These are phyloP conservation scores for Mycena vulgaris DNA, from an alignment of 768 basidiomycete species.

Conservation along the genomic window DNA sequence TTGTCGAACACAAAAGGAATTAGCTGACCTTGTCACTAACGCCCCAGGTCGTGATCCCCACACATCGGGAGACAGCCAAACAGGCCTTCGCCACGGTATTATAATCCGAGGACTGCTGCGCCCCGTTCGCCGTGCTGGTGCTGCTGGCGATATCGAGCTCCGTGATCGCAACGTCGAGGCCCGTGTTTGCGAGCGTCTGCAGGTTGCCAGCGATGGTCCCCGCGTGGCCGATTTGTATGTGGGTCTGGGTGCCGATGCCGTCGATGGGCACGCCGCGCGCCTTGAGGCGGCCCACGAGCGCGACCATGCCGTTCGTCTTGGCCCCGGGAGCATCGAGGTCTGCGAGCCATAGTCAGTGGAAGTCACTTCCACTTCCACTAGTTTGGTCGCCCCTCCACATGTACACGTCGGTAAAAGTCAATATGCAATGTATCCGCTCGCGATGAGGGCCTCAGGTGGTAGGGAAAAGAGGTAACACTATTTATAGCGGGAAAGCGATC, in stretches of 20 bases:
- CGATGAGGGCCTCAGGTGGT: too few species aligned
- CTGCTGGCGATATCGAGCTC: slow-evolving; percentile 12
- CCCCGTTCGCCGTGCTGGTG: background rate
- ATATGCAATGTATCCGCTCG: too few species aligned
- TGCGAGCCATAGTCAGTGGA: too few species aligned
- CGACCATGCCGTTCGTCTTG: too few species aligned
- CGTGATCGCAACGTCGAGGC: slow-evolving; percentile 12
- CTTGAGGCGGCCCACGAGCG: too few species aligned
- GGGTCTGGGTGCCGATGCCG: slow-evolving; percentile 49
- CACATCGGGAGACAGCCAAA: background rate
- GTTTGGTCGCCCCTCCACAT: too few species aligned
- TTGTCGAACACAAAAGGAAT: background rate
- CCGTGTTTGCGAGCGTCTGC: slow-evolving; percentile 13
- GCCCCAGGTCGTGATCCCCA: slow-evolving; percentile 13
- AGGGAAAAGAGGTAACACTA: too few species aligned
- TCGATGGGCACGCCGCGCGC: too few species aligned
- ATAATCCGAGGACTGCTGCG: slow-evolving; percentile 2
- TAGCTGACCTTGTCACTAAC: slow-evolving; percentile 7
- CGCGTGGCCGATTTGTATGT: background rate
- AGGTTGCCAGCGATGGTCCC: slow-evolving; percentile 1
- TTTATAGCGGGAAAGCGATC: too few species aligned
- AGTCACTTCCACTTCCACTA: too few species aligned
- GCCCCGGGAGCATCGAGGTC: too few species aligned
- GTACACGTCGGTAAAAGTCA: too few species aligned
- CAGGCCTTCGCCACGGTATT: slow-evolving; percentile 6